Base-by-base conservation (phyloP, 129 eudicot species). In the Centrapalus pauciflorus region DNA sequence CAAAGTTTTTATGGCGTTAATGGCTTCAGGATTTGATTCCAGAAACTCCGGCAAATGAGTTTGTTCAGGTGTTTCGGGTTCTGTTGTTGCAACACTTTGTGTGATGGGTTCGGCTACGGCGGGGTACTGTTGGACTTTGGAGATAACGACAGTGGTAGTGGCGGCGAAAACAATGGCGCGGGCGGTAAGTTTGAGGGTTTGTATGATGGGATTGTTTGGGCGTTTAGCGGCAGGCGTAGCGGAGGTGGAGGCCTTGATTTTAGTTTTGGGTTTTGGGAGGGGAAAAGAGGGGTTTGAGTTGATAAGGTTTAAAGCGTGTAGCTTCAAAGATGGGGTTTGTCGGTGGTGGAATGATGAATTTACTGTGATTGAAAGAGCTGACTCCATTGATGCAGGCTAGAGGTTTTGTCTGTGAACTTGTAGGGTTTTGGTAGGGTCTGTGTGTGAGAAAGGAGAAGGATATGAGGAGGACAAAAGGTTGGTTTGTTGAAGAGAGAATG, bases 181-280 rank as follows among this genome's bases (percentile, higher is more conserved):
- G 45, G 87, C 80, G 55, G 90, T 66, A 78, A 71, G 51, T 66
- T 80, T 83, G 59, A 89, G 79, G 38, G 63, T 70, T 16, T 74
- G 80, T 21, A 72, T 68, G 38, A 81, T 13, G 41, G 85, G 71
- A 10, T 64, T 79, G 3, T 43, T 17, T 8, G 69, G 33, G 55
- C 69, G 45, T 27, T 45, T 32, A 33, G 64, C 21, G 37, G 64
- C 0, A 46, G 76, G 14, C 63, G 73, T 24, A 26, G 56, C 6
- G 46, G 64, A 5, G 38, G 66, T 0, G 60, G 84, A 38, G 58
- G 66, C 70, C 2, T 49, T 55, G 27, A 75, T 51, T 67, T 69
- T 58, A 24, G 65, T 2, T 2, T 61, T 52, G 67, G 77, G 80
- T 43, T 74, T 82, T 55, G 79, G 57, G 45, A 62, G 41, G 72